phyloP scores from a whole-genome alignment of 139 green algal genomes.

The Chlorella sorokiniana region DNA sequence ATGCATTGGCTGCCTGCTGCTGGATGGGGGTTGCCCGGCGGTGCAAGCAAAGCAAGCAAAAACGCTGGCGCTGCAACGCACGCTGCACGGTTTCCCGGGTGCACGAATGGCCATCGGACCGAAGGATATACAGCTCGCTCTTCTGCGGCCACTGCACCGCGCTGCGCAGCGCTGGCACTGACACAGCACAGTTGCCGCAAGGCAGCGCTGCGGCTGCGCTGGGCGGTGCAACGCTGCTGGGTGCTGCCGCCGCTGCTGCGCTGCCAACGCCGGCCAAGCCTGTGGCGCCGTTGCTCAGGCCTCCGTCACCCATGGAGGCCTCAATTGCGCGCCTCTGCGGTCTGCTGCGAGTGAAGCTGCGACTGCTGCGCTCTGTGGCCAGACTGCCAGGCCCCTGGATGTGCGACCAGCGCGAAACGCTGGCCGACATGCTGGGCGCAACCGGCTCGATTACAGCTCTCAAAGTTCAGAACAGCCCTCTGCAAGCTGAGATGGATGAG shows the following conservation, averaged over 20 bases:
- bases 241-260: neutral
- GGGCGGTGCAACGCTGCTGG: neutral
- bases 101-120: conserved; percentile 94
- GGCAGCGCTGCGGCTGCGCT: neutral
- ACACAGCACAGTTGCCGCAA: neutral
- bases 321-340: neutral
- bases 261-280: neutral
- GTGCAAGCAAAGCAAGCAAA: neutral
- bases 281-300: neutral
- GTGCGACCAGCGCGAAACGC: neutral
- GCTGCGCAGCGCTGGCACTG: neutral
- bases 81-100: conserved; percentile 82
- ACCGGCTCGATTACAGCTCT: neutral
- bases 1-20: neutral
- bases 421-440: neutral
- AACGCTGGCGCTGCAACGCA: neutral
- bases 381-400: neutral
- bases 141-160: conserved; percentile 22
- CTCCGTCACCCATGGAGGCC: neutral
- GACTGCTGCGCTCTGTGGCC: neutral
- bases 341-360: neutral
- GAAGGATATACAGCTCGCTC: conserved; percentile 21
- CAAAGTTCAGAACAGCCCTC: neutral
- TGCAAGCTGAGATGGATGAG: no score
- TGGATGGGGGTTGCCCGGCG: neutral